Base-by-base conservation (phyloP, 1,284 basidiomycete species). In the Cutaneotrichosporon cyanovorans region DNA sequence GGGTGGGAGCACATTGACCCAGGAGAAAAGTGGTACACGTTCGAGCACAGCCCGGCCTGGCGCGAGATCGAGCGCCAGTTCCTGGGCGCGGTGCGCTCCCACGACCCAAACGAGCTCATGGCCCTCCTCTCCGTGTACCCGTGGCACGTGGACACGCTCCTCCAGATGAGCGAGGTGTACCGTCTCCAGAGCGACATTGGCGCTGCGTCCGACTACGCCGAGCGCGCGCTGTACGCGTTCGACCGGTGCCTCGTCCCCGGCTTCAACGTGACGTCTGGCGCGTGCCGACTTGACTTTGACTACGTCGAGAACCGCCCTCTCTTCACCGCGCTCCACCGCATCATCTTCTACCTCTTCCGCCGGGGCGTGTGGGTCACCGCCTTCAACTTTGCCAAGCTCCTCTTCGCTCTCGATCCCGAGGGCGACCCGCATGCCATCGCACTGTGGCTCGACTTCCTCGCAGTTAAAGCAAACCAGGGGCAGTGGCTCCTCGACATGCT, bases 111-210 rank as follows among this genome's bases (percentile, higher is more conserved):
- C 53, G 63, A 71, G 50, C 60, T 77, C 31, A 71, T 75, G 60
- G 68, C 73, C 7, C 56, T 76, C 19, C 57, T 78, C 19, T 73
- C 73, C 39, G 71, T 73, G 4, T 71, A 73, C 48, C 76, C 75
- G 0, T 95, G 88, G 79, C 91, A 95, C 59, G 85, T 83, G 2
- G 91, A 96, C 67, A 92, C 90, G 0, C 75, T 92, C 1, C 76
- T 95, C 2, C 90, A 95, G 62, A 75, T 93, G 20, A 82, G 85
- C 33, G 75, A 74, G 40, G 69, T 91, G 2, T 87, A 83, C 63
- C 78, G 83, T 31, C 84, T 91, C 63, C 79, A 87, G 59, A 87
- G 88, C 76, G 88, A 92, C 62, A 82, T 89, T 58, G 78, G 84
- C 16, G 82, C 83, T 31, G 85, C 87, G 0, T 81, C 86, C 2